phyloP scores from a whole-genome alignment of 805 yeast species.

The Torulaspora franciscae region DNA sequence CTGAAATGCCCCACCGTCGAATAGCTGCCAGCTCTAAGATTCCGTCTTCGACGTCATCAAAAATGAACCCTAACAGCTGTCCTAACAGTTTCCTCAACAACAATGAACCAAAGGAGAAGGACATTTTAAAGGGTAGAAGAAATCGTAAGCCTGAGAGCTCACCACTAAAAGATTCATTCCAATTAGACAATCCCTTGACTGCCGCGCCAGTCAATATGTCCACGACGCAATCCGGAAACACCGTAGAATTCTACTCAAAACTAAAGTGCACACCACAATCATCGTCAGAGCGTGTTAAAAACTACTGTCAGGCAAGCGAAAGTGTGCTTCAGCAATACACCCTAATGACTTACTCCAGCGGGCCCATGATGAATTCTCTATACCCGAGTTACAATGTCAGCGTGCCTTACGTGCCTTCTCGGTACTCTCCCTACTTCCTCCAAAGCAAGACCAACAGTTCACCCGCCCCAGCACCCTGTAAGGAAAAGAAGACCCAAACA shows the following conservation, averaged over 20 bases:
- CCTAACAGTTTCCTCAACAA: constrained; percentile 13
- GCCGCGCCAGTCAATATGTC: constrained; percentile 4
- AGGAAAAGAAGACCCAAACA: neutral
- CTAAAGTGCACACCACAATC: constrained; percentile 9
- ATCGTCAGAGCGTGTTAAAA: constrained; percentile 7
- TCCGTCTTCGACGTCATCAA: constrained; percentile 3
- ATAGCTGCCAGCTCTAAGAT: constrained; percentile 4
- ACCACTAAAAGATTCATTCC: constrained; percentile 8
- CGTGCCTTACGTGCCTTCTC: constrained; percentile 11
- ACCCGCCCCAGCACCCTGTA: neutral
- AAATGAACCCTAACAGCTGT: constrained; percentile 17
- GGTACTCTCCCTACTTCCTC: constrained; percentile 11
- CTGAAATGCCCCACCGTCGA: constrained; percentile 12
- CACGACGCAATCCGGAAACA: constrained; percentile 5
- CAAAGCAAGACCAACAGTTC: constrained; percentile 2
- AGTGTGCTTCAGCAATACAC: constrained; percentile 20
- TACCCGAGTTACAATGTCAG: constrained; percentile 16
- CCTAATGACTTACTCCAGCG: constrained; percentile 18
- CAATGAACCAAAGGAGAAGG: constrained; percentile 8
- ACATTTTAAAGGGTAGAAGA: constrained; percentile 7
- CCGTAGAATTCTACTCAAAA: constrained; percentile 13
- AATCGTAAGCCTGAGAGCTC: constrained; percentile 14
- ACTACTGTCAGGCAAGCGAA: constrained; percentile 11
- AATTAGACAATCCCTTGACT: constrained; percentile 3
- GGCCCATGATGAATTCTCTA: constrained; percentile 13